Evolutionary conservation across 495 filamentous ascomycete species (phyloP), one percentile per base, ranked within the genome.

Genomic region (Penicillium angulare): DNA sequence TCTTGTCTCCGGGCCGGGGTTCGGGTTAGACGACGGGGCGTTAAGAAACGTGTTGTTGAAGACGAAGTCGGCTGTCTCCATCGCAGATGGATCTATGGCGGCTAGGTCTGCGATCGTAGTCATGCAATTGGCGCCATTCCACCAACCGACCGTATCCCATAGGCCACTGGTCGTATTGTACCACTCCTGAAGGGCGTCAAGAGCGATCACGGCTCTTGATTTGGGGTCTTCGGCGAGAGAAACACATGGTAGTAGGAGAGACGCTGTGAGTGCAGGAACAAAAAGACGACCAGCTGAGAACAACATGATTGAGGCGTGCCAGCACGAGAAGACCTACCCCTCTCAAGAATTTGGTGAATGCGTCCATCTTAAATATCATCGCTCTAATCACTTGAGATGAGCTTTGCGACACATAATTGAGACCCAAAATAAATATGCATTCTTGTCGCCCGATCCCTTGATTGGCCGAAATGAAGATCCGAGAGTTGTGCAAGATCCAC

Each of bases 51-150:
- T 75, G 50, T 73, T 75, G 7, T 60, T 64, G 57, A 78, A 77
- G 41, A 79, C 69, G 39, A 62, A 50, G 43, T 49, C 56, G 3
- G 76, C 62, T 0, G 61, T 61, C 7, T 56, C 57, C 45, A 60
- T 48, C 42, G 58, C 50, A 3, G 57, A 57, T 22, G 63, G 49
- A 51, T 81, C 76, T 13, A 78, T 31, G 8, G 68, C 51, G 13
- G 82, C 83, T 52, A 86, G 75, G 57, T 90, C 83, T 52, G 76
- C 80, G 31, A 88, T 60, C 20, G 76, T 72, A 2, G 84, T 87
- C 51, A 90, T 64, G 47, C 74, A 77, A 61, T 89, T 91, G 48
- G 82, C 87, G 32, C 79, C 80, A 65, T 90, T 87, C 87, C 87
- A 91, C 87, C 87, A 91, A 2, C 82, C 82, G 21, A 72, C 75